phyloP scores from a whole-genome alignment of 768 basidiomycete species.

The Filobasidium floriforme region DNA sequence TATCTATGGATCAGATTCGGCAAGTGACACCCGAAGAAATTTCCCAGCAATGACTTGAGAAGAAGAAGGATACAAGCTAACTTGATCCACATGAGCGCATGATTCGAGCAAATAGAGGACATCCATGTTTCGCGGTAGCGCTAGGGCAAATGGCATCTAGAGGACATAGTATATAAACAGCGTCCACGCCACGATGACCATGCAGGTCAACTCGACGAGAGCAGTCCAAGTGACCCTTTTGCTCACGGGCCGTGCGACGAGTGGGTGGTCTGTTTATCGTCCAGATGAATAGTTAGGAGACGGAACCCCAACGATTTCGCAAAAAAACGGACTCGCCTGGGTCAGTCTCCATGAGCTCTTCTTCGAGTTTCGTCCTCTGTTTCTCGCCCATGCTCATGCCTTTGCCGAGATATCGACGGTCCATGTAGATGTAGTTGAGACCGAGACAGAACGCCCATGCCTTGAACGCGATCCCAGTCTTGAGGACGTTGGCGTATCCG shows the following conservation, averaged over 20 bases:
- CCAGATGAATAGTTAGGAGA: neutral
- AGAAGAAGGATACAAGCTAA: too few relatives aligned
- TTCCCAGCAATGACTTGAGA: too few relatives aligned
- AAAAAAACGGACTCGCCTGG: neutral
- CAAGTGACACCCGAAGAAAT: too few relatives aligned
- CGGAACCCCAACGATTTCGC: neutral
- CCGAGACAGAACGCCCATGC: slow-evolving; percentile 17
- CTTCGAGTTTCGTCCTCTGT: slow-evolving; percentile 5
- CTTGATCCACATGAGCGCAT: too few relatives aligned
- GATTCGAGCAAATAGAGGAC: too few relatives aligned
- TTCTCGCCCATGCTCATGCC: slow-evolving; percentile 16
- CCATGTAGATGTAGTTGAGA: neutral
- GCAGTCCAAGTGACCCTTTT: neutral
- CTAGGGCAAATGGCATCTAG: too few relatives aligned
- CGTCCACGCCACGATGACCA: neutral
- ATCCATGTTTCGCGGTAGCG: too few relatives aligned
- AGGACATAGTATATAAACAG: neutral
- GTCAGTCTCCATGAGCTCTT: neutral
- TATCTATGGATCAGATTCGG: too few relatives aligned
- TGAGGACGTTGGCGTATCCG: slow-evolving; percentile 17
- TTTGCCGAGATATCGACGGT: slow-evolving; percentile 3
- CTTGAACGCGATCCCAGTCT: slow-evolving; percentile 16
- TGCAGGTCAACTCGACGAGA: neutral
- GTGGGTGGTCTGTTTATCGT: neutral
- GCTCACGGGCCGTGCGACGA: neutral